Conservation (phyloP, 371 early-diverging fungal genomes). For the Mortierella sp. region DNA sequence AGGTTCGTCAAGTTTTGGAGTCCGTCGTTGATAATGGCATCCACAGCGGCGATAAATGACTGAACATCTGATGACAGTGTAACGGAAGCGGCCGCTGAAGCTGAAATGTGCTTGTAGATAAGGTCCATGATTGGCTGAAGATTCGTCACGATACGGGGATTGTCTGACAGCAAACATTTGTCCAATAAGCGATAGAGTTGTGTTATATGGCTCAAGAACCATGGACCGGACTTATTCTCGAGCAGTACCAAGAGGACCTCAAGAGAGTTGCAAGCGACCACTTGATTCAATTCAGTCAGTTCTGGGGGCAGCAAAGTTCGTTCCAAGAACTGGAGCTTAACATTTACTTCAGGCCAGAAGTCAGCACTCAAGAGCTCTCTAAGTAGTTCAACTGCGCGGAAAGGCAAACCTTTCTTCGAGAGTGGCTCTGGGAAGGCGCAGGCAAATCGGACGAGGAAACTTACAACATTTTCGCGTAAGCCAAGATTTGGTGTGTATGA, state of each 20-base stretch:
- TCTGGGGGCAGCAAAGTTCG: slow-evolving; percentile 50
- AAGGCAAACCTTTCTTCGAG: slow-evolving; percentile 65
- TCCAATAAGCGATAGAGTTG: slow-evolving; percentile 78
- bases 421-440: slow-evolving; percentile 72
- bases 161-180: slow-evolving; percentile 75
- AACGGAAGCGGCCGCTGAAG: slow-evolving; percentile 30
- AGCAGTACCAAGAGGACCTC: slow-evolving; percentile 78
- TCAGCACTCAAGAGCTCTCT: slow-evolving; percentile 69
- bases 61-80: slow-evolving; percentile 43
- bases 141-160: slow-evolving; percentile 69
- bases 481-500: slow-evolving; percentile 66
- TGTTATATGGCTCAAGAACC: slow-evolving; percentile 76
- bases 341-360: slow-evolving; percentile 61
- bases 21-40: slow-evolving; percentile 57
- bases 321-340: slow-evolving; percentile 58
- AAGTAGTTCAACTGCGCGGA: slow-evolving; percentile 73
- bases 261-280: slow-evolving; percentile 71
- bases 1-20: slow-evolving; percentile 78
- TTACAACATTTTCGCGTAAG: slow-evolving; percentile 76
- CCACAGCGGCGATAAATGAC: slow-evolving; percentile 60
- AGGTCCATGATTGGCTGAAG: slow-evolving; percentile 77
- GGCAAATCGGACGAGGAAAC: slow-evolving; percentile 81
- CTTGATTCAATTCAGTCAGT: slow-evolving; percentile 58
- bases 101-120: slow-evolving; percentile 62
- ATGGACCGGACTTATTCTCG: slow-evolving; percentile 69